phyloP scores from a whole-genome alignment of 257 asterid genomes.

The Nyctanthes arbortristis region DNA sequence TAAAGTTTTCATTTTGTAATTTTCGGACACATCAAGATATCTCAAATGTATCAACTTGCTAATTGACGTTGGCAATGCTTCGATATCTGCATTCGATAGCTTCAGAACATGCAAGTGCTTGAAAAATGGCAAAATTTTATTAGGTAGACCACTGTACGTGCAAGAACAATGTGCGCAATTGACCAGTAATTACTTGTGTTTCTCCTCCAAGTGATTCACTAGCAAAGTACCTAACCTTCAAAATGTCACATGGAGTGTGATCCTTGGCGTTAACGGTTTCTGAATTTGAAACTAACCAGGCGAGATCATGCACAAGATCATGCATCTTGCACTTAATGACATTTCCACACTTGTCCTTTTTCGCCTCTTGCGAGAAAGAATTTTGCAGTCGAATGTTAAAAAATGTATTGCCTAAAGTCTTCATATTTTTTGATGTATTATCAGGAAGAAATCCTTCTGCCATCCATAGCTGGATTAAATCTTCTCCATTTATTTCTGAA shows the following conservation, averaged over 20 bases:
- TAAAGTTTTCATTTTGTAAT: neutral
- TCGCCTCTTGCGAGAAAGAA: too few relatives aligned
- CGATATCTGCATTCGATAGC: conserved; percentile 8
- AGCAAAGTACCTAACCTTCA: neutral
- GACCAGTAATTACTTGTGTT: neutral
- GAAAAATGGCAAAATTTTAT: neutral
- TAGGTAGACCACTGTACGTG: neutral
- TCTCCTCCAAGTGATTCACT: neutral
- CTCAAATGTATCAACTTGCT: conserved; percentile 19
- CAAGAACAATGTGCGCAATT: conserved; percentile 20
- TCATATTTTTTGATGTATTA: too few relatives aligned
- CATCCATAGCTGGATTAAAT: conserved; percentile 25
- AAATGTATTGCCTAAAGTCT: conserved; percentile 7
- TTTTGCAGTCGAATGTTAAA: conserved; percentile 18
- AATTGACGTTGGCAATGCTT: conserved; percentile 1
- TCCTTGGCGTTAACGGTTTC: neutral
- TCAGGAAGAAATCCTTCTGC: too few relatives aligned
- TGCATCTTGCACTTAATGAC: conserved; percentile 7
- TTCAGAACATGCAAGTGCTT: conserved; percentile 8
- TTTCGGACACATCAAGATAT: conserved; percentile 10
- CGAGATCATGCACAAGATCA: conserved; percentile 27
- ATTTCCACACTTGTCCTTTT: conserved; percentile 7
- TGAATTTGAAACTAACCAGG: neutral
- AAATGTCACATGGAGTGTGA: neutral
- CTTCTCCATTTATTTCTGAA: too few relatives aligned